A percentile compares a stretch with the other conserved stretches of the same genome.
Conservation (phyloP, 1,284 basidiomycete species). For the Mycena sp. region DNA sequence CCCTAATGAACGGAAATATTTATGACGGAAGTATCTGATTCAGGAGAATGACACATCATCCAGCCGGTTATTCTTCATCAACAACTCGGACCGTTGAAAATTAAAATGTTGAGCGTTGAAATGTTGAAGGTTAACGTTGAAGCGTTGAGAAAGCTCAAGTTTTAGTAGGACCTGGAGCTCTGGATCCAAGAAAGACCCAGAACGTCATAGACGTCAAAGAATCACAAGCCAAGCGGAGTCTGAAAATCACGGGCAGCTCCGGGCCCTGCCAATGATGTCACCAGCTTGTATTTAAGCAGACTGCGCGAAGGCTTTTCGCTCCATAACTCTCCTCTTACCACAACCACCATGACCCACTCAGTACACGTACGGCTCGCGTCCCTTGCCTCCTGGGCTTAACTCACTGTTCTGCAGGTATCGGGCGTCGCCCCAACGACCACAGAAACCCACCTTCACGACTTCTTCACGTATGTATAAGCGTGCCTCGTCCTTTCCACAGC, state of each 20-base stretch:
- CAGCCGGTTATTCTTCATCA: no score
- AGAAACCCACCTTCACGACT: slow-evolving; percentile 71
- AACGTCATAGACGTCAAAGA: not conserved
- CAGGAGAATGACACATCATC: no score
- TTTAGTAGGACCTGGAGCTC: no score
- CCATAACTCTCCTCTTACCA: not conserved
- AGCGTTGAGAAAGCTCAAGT: no score
- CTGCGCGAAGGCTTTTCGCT: not conserved
- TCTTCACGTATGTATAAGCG: slow-evolving; percentile 74
- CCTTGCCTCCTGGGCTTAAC: not conserved
- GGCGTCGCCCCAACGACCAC: slow-evolving; percentile 69
- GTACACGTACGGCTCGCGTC: slow-evolving; percentile 42
- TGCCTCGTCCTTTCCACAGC: slow-evolving; percentile 18
- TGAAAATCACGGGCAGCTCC: not conserved
- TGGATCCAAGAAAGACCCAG: no score
- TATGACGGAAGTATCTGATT: no score
- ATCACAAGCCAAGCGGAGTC: not conserved
- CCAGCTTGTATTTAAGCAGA: not conserved
- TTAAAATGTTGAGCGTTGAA: no score
- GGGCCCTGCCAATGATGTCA: slow-evolving; percentile 5
- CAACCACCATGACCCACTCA: slow-evolving; percentile 32
- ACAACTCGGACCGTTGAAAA: no score
- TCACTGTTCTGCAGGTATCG: slow-evolving; percentile 59
- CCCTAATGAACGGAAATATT: no score
- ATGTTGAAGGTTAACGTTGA: no score